Evolutionary conservation across 805 yeast species (phyloP).

Genomic region (Candida endomychidarum): DNA sequence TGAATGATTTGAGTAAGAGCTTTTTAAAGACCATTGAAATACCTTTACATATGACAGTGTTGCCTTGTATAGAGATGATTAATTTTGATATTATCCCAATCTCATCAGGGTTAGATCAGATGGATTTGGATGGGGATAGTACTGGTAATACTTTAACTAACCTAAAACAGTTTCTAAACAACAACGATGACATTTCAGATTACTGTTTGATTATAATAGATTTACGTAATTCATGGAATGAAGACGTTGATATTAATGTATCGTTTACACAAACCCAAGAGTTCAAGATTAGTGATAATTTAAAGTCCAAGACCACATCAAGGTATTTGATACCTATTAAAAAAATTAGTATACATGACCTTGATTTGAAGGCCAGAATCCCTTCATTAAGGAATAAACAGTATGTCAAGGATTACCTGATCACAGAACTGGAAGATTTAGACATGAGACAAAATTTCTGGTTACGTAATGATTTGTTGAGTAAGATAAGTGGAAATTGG

Average conservation of each 20-base stretch:
- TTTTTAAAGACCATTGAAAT: constrained; percentile 58
- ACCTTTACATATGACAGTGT: constrained; percentile 69
- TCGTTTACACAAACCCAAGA: constrained; percentile 4
- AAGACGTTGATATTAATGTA: constrained; percentile 32
- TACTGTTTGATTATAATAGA: constrained; percentile 72
- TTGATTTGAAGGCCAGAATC: constrained; percentile 49
- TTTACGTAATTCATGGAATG: constrained; percentile 78
- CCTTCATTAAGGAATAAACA: constrained; percentile 75
- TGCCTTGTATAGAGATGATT: constrained; percentile 70
- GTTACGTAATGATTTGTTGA: constrained; percentile 69
- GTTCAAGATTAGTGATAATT: constrained; percentile 28
- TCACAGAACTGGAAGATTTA: constrained; percentile 54
- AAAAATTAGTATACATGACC: constrained; percentile 46
- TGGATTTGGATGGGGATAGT: background rate
- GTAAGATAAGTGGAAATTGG: constrained; percentile 69
- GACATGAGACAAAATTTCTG: constrained; percentile 71
- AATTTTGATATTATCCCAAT: constrained; percentile 75
- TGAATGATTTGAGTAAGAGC: constrained; percentile 18
- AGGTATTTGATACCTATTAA: constrained; percentile 72
- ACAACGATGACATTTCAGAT: constrained; percentile 30
- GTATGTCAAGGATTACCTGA: constrained; percentile 57
- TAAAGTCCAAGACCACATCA: constrained; percentile 31
- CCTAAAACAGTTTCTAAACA: constrained; percentile 10
- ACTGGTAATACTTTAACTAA: constrained; percentile 4
- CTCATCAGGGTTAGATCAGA: constrained; percentile 23